Base-by-base conservation (phyloP, 495 filamentous ascomycete species). In the Neurospora sp. region DNA sequence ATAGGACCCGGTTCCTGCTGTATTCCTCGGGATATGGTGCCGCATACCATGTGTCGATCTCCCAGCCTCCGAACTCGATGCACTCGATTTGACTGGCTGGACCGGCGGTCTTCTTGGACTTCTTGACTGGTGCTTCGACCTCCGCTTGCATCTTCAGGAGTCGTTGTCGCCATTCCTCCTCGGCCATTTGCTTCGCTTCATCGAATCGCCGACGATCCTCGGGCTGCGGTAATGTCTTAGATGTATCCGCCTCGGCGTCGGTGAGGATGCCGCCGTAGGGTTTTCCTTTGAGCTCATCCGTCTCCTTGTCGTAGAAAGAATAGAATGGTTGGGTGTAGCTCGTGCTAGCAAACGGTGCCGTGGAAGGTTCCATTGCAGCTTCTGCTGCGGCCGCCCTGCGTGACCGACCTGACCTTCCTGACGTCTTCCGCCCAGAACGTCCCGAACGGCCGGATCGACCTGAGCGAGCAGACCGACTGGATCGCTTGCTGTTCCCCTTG, bases 1-100 rank as follows among this genome's bases (percentile, higher is more conserved):
- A 98, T 18, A 99, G 89, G 22, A 97, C 91, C 41, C 91, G 90
- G 78, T 98, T 98, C 75, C 93, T 90, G 77, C 94, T 98, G 83
- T 98, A 99, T 81, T 99, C 96, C 80, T 98, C 96, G 1, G 96
- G 96, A 78, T 99, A 99, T 22, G 96, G 96, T 37, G 96, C 95
- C n/a, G 96, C 94, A 82, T 99, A 98, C 96, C 96, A 98, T 31
- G 94, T 98, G 81, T 99, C 96, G 76, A 99, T 98, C 79, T 98
- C 95, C 82, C 91, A 96, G 48, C 93, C 93, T 38, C 96, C 96
- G 82, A 99, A 98, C 73, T 97, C 94, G 84, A 99, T 97, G 82
- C 94, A 97, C 79, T 98, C 96, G 81, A 99, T 98, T 81, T 97
- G 94, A 77, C 94, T 97, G 3, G 94, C 92, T 5, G 93, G 92